Evolutionary conservation across 768 basidiomycete species (phyloP).

Genomic region (Trichaptum fuscoviolaceum): DNA sequence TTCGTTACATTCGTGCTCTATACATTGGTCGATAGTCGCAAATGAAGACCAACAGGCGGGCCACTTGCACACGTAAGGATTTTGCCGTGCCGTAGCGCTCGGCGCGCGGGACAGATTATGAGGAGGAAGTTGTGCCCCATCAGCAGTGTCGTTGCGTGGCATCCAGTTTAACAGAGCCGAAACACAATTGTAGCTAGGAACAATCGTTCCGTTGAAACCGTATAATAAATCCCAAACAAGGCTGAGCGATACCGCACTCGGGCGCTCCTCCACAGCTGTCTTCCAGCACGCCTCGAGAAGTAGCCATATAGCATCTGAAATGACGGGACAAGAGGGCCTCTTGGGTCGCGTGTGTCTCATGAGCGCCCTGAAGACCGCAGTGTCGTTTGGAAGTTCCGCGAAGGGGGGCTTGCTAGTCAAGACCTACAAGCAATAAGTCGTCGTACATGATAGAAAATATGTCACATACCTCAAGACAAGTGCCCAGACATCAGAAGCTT

Average conservation of each 20-base stretch:
- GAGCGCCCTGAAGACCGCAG: not conserved
- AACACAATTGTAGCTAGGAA: not conserved
- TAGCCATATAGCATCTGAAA: not conserved
- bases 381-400: not conserved
- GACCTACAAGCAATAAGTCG: not conserved
- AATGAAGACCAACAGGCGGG: not conserved
- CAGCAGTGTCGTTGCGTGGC: not conserved
- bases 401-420: not conserved
- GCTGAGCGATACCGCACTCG: not conserved
- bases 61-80: not conserved
- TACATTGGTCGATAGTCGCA: not conserved
- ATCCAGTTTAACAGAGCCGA: not conserved
- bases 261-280: not conserved
- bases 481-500: not conserved
- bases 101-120: too few species aligned
- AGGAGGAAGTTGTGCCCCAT: too few species aligned
- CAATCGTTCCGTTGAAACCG: not conserved
- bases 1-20: not conserved
- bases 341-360: not conserved
- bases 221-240: not conserved
- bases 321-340: not conserved
- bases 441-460: not conserved
- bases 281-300: not conserved
- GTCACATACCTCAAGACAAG: not conserved
- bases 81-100: not conserved